Conservation (phyloP, 352 stramenopile species). For the Pythium vanterpoolii region DNA sequence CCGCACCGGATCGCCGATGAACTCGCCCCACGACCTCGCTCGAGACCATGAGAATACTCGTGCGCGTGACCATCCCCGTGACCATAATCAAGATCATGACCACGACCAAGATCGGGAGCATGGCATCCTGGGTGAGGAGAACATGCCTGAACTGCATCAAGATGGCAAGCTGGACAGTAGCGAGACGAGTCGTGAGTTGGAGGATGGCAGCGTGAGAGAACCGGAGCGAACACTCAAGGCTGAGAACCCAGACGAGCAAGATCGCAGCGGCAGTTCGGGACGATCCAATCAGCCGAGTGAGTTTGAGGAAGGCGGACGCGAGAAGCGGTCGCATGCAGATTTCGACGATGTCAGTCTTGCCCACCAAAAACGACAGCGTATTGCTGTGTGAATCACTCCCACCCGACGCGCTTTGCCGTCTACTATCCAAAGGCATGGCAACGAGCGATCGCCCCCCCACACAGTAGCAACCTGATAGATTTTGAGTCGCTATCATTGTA, state of each 20-base stretch:
- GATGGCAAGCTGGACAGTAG: not conserved
- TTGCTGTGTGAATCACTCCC: slow-evolving; percentile 7
- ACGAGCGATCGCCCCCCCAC: not conserved
- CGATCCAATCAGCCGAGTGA: not conserved
- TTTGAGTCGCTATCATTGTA: slow-evolving; percentile 6
- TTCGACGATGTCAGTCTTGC: slow-evolving; percentile 3
- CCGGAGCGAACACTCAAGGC: not conserved
- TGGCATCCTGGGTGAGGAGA: slow-evolving; percentile 1
- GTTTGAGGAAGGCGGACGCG: slow-evolving; percentile 15
- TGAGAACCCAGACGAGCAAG: not conserved
- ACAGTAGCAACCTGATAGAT: slow-evolving; percentile 1
- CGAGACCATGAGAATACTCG: not conserved
- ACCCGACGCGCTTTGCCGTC: not conserved
- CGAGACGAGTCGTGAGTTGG: not conserved
- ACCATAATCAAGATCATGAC: not conserved
- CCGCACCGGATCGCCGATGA: slow-evolving; percentile 27
- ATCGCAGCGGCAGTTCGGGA: not conserved
- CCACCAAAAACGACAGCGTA: slow-evolving; percentile 18
- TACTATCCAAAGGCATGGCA: not conserved
- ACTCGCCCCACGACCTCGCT: not conserved
- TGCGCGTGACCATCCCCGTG: not conserved
- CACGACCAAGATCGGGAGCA: not conserved
- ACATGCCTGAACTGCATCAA: not conserved
- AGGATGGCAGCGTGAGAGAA: not conserved
- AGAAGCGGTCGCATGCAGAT: slow-evolving; percentile 15